Evolutionary conservation across 371 early-diverging fungal genomes (phyloP), one percentile per base, ranked within the genome.

Genomic region (Circinella minor): DNA sequence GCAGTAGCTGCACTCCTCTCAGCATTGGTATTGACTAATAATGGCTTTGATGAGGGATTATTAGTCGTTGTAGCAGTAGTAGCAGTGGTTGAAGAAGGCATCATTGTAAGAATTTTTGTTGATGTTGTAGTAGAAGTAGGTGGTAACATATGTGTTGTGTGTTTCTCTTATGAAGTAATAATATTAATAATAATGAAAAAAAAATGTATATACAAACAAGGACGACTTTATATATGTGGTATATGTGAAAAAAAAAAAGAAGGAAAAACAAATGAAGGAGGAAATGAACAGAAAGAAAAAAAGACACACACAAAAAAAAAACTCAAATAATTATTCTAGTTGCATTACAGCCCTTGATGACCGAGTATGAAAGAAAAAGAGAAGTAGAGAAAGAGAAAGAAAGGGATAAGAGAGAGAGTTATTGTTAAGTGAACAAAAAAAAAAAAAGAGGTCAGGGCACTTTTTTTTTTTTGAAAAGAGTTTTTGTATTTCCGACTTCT

Each of bases 71-170:
- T 38, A 39, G 38, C 14, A 38, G 37, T 34, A 37, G 17, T 61
- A 37, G 61, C n/a, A 37, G n/a, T 36, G 34, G 61, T 36, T 37
- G 61, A 37, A n/a, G 55, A 55, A 20, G 7, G 55, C 55, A 55
- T 55, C 55, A 55, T n/a, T 55, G 55, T 3, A 55, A 55, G 34
- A 27, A 15, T n/a, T n/a, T 55, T n/a, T 11, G 55, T 55, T 55
- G 15, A 0, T 88, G 89, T 27, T 78, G 71, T 2, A 94, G 73
- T 2, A 27, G 27, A 43, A 43, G 43, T 43, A 9, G 43, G 6
- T 54, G 54, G 48, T 48, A 13, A 48, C 17, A 48, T 13, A 48
- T 48, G 48, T 13, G 27, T 27, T 27, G 27, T 27, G 27, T 27
- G 27, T 27, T 27, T 27, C 27, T 27, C 27, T 27, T 27, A 27